Percentiles rank a stretch among this genome's conserved stretches.
Evolutionary conservation across 352 stramenopile genomes (phyloP).

Genomic region (Globisporangium middletonii): DNA sequence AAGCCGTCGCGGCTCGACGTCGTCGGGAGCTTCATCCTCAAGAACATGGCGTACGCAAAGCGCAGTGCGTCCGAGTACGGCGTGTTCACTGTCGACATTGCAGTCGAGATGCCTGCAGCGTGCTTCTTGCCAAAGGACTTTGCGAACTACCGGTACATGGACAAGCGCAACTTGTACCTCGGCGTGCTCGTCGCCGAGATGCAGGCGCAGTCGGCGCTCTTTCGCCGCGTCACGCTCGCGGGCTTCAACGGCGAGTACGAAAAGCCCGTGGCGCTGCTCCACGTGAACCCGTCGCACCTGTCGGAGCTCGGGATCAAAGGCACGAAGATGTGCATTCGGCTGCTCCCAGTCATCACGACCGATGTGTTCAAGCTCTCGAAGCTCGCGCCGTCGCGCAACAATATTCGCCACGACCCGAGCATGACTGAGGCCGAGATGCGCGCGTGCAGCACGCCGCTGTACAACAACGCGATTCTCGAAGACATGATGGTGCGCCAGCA

Average conservation of each 20-base stretch:
- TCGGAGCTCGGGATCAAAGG: constrained; percentile 43
- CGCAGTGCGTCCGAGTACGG: constrained; percentile 50
- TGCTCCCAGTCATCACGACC: constrained; percentile 64
- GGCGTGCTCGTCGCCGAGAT: constrained; percentile 63
- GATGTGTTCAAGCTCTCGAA: constrained; percentile 82
- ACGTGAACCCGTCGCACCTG: constrained; percentile 34
- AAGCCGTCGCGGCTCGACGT: constrained; percentile 72
- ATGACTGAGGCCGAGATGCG: constrained; percentile 72
- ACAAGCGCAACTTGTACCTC: constrained; percentile 87
- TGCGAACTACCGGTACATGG: constrained; percentile 85
- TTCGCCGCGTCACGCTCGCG: constrained; percentile 50
- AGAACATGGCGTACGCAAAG: constrained; percentile 64
- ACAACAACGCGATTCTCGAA: constrained; percentile 91
- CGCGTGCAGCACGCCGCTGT: constrained; percentile 69
- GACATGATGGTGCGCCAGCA: constrained; percentile 85
- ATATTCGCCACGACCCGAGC: constrained; percentile 71
- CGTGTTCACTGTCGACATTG: constrained; percentile 66
- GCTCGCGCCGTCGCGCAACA: constrained; percentile 74
- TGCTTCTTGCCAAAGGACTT: constrained; percentile 89
- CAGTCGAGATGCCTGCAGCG: constrained; percentile 68
- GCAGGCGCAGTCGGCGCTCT: constrained; percentile 31
- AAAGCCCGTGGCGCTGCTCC: constrained; percentile 68
- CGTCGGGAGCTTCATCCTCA: constrained; percentile 84
- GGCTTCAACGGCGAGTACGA: constrained; percentile 73
- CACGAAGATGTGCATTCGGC: constrained; percentile 43